phyloP scores from a whole-genome alignment of 2,329 filamentous ascomycete genomes.

The Myrmaecium sp. region DNA sequence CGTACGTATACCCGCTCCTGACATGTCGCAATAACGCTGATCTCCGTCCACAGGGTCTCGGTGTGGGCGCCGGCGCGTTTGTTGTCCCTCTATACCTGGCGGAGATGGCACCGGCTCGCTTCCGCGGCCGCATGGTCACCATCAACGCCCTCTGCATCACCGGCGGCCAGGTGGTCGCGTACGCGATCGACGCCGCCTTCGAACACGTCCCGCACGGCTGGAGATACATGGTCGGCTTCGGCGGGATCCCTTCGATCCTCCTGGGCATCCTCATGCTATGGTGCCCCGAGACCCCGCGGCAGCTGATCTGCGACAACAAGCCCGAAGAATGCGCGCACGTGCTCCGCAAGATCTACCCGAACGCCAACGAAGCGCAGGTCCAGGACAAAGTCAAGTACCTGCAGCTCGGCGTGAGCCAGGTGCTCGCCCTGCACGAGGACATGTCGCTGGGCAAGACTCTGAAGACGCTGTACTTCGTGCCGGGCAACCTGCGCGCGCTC shows the following conservation, averaged over 20 bases:
- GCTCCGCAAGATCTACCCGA: slow-evolving; percentile 19
- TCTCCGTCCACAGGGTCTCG: too few relatives aligned
- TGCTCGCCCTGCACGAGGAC: slow-evolving; percentile 19
- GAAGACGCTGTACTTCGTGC: slow-evolving; percentile 19
- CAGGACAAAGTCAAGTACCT: slow-evolving; percentile 10
- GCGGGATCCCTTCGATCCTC: slow-evolving; percentile 18
- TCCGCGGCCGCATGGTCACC: slow-evolving; percentile 22
- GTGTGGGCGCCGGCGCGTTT: slow-evolving; percentile 17
- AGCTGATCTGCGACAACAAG: slow-evolving; percentile 21
- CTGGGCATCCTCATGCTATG: slow-evolving; percentile 16
- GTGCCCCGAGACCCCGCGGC: slow-evolving; percentile 21
- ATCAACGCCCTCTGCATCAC: slow-evolving; percentile 21
- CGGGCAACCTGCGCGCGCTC: slow-evolving; percentile 20
- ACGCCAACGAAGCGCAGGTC: slow-evolving; percentile 3
- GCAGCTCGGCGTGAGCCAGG: slow-evolving; percentile 11
- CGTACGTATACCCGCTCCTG: too few relatives aligned
- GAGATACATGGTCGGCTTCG: slow-evolving; percentile 18
- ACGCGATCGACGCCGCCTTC: slow-evolving; percentile 17
- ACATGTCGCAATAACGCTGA: too few relatives aligned
- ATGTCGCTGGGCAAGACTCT: slow-evolving; percentile 11
- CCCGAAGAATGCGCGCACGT: slow-evolving; percentile 15
- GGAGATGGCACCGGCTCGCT: slow-evolving; percentile 16
- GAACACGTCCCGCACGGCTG: slow-evolving; percentile 18
- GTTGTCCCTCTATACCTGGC: slow-evolving; percentile 19
- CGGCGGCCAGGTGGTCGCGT: slow-evolving; percentile 17